Evolutionary conservation across 345 rosid genomes (phyloP), one percentile per base, ranked within the genome.

Genomic region (Carallia brachiata): DNA sequence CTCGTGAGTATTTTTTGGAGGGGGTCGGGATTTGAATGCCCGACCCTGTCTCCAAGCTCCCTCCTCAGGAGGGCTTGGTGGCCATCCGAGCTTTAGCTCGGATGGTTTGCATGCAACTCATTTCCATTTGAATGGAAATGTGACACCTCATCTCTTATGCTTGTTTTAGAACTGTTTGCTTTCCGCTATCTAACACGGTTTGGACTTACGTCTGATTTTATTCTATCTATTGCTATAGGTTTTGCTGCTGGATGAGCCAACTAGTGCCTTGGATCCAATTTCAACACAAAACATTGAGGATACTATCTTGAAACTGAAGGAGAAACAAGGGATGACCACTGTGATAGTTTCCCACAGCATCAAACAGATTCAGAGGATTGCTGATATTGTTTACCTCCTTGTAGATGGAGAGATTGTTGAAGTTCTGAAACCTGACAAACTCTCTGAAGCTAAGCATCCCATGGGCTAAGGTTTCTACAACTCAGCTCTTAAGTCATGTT

Each of bases 261-360:
- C 97, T 0, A 91, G 98, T n/a, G 96, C 97, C 0, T 54, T 94
- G 78, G 97, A 94, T 77, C 93, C 97, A 0, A 82, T 91, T 34
- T 90, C 93, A 0, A 89, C 97, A 1, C 93, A 91, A 70, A 88
- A 94, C 82, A 84, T 87, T 7, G 98, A 94, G 83, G 91, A 94
- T 75, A 88, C 79, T 19, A 63, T 94, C n/a, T 77, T 88, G 81
- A 91, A 85, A 69, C 74, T 93, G 70, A 93, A 91, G 89, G 81
- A 85, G 52, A 83, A 78, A 18, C 84, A 56, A n/a, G 83, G 87
- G 54, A 75, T 89, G 79, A 88, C 97, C 1, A 75, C 78, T 7
- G 81, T 89, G 48, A 87, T 89, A 72, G 97, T 91, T 4, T 87
- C 97, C 58, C 98, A 89, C 63, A 91, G 98, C 77, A 87, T 94